Evolutionary conservation across 441 rosid genomes (phyloP), one percentile per base, ranked within the genome.

Genomic region (Adansonia gregorii): DNA sequence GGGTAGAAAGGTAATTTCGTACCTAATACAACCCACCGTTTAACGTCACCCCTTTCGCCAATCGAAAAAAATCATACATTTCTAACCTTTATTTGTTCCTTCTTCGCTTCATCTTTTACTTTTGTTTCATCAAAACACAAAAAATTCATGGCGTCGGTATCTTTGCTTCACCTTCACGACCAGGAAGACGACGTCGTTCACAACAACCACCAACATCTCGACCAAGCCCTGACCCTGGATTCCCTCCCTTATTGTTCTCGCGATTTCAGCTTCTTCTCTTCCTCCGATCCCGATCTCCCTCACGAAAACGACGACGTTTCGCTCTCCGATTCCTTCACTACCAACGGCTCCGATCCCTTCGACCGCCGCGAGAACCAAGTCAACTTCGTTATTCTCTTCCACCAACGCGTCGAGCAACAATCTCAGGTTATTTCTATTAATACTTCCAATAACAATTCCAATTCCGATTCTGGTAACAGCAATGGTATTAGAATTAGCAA

Each of bases 341-440:
- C 27, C 67, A 61, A 61, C 43, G 43, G 43, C 43, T 4, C 67
- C 41, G 67, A 61, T 61, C 67, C 83, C 61, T 59, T 80, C 59
- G 86, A 72, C 20, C 76, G 63, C 76, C 86, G 89, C 35, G 89
- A 85, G 82, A 87, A 83, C 78, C 95, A 87, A 83, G 93, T 88
- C 73, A 78, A 84, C 78, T 92, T 86, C 81, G 88, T 89, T 75
- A 88, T 93, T 90, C 92, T 85, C 79, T 85, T 87, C 64, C 94
- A 88, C 48, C 91, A 92, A 80, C 97, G 92, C 15, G 94, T 86
- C 67, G 95, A 89, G 41, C 41, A 35, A 86, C 93, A 87, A 76
- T 88, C 91, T 78, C 88, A 85, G 85, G 86, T 88, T 70, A 82
- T 65, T 73, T 77, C 78, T 56, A 74, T n/a, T 41, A 51, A 41